Percentiles rank a stretch among this genome's conserved stretches.
These are phyloP conservation scores for Malus fusca DNA, from an alignment of 306 rosid genomes.

Conservation along the genomic window DNA sequence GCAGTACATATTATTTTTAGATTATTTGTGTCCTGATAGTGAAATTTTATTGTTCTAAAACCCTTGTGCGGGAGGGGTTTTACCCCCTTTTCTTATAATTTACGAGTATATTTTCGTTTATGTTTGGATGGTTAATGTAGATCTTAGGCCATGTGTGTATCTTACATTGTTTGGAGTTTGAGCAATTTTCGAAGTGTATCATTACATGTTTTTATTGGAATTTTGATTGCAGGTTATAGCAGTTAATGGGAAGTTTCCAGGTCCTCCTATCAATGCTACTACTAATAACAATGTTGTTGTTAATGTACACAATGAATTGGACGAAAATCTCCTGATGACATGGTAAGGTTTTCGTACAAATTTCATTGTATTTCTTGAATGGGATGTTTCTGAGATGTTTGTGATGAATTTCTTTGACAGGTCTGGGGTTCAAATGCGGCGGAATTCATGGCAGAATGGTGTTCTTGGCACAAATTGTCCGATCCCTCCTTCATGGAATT, in stretches of 20 bases:
- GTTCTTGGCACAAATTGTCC: conserved; percentile 89
- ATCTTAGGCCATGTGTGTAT: not conserved
- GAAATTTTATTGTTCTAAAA: not conserved
- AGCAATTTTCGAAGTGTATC: not conserved
- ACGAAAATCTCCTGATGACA: conserved; percentile 63
- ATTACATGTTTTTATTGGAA: not conserved
- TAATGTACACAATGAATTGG: conserved; percentile 63
- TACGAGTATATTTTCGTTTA: not conserved
- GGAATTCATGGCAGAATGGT: conserved; percentile 83
- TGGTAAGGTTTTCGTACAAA: conserved; percentile 44
- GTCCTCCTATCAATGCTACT: conserved; percentile 61
- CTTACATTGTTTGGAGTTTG: not conserved
- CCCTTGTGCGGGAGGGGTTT: not conserved
- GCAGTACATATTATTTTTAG: not conserved
- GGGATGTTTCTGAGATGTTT: conserved; percentile 4
- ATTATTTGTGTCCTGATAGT: not conserved
- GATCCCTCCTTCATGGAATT: conserved; percentile 76
- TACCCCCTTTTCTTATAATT: too few relatives aligned
- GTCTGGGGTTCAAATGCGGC: conserved; percentile 82
- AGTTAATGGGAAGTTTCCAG: conserved; percentile 68
- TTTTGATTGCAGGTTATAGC: conserved; percentile 61
- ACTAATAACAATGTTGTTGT: conserved; percentile 63
- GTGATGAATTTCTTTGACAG: conserved; percentile 28
- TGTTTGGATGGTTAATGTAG: not conserved
- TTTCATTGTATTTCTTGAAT: not conserved